Conservation (phyloP, 2,329 filamentous ascomycete species). For the Stagonosporopsis rhizophila region DNA sequence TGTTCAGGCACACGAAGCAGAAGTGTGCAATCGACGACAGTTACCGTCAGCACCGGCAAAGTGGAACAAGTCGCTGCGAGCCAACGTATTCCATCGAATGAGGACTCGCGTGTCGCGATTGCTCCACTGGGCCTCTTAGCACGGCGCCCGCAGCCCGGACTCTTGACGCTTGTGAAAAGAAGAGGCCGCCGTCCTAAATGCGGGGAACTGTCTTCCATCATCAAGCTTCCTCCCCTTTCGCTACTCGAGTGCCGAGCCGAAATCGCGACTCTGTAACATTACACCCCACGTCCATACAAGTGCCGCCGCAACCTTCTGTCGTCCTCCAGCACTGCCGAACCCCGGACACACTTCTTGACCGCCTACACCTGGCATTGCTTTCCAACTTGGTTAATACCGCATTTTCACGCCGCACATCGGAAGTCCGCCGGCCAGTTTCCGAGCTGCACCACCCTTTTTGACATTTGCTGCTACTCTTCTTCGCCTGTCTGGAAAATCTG, state of each 20-base stretch:
- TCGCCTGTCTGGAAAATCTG: conserved; percentile 22
- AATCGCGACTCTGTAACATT: conserved; percentile 39
- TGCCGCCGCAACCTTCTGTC: conserved; percentile 27
- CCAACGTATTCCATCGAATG: conserved; percentile 35
- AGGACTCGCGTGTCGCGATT: conserved; percentile 34
- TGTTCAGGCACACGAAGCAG: conserved; percentile 11
- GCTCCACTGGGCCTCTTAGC: conserved; percentile 36
- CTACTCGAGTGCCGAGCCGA: conserved; percentile 46
- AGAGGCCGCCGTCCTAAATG: conserved; percentile 42
- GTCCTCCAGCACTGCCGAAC: conserved; percentile 11
- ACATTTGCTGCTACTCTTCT: conserved; percentile 23
- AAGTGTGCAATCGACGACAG: conserved; percentile 8
- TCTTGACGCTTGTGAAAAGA: conserved; percentile 40
- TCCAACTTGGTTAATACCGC: conserved; percentile 17
- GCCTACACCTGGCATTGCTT: conserved; percentile 18
- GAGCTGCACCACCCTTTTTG: conserved; percentile 33
- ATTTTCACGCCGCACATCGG: conserved; percentile 35
- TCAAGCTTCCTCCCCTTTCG: conserved; percentile 41
- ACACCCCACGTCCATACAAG: conserved; percentile 31
- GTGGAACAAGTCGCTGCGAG: conserved; percentile 34
- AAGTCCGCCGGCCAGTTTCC: conserved; percentile 40
- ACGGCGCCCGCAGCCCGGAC: conserved; percentile 35
- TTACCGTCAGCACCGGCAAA: conserved; percentile 27
- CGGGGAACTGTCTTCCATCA: conserved; percentile 44
- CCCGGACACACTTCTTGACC: conserved; percentile 25